Conservation (phyloP, 495 filamentous ascomycete genomes). For the Neurospora sp. region DNA sequence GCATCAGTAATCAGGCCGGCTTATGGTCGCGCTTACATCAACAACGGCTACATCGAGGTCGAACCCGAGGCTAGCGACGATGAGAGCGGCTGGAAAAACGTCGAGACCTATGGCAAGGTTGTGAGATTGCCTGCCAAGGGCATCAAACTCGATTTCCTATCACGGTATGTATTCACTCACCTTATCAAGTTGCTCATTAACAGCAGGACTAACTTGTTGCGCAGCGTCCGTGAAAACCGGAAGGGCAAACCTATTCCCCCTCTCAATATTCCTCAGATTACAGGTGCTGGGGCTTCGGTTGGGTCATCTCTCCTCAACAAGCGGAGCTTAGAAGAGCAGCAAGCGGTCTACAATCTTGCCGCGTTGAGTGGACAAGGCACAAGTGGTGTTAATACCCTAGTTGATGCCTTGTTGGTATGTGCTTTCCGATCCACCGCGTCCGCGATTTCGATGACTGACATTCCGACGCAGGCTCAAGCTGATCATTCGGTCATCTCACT, state of each 20-base stretch:
- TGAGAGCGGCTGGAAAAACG: slow-evolving; percentile 28
- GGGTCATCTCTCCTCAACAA: slow-evolving; percentile 6
- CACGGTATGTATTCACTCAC: slow-evolving; percentile 30
- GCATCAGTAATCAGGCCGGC: slow-evolving; percentile 32
- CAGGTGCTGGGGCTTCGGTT: background rate
- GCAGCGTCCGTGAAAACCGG: slow-evolving; percentile 27
- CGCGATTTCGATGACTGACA: background rate
- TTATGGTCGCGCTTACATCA: slow-evolving; percentile 51
- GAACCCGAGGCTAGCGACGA: slow-evolving; percentile 49
- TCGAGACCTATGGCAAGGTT: slow-evolving; percentile 45
- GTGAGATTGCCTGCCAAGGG: slow-evolving; percentile 62
- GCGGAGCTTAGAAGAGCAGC: slow-evolving; percentile 31
- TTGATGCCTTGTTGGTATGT: slow-evolving; percentile 37
- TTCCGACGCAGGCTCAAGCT: slow-evolving; percentile 10
- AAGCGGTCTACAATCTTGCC: slow-evolving; percentile 47
- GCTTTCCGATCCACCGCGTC: slow-evolving; percentile 6
- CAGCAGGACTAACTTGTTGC: slow-evolving; percentile 7
- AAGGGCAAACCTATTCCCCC: slow-evolving; percentile 17
- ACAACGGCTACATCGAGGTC: slow-evolving; percentile 73
- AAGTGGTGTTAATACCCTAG: slow-evolving; percentile 24
- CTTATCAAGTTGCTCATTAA: background rate
- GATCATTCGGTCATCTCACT: slow-evolving; percentile 19
- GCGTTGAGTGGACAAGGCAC: slow-evolving; percentile 28
- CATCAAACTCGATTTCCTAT: slow-evolving; percentile 69
- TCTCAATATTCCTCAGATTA: slow-evolving; percentile 5